Percentiles rank a stretch among this genome's conserved stretches.
Evolutionary conservation across 768 basidiomycete species (phyloP).

Genomic region (Russula virescens): DNA sequence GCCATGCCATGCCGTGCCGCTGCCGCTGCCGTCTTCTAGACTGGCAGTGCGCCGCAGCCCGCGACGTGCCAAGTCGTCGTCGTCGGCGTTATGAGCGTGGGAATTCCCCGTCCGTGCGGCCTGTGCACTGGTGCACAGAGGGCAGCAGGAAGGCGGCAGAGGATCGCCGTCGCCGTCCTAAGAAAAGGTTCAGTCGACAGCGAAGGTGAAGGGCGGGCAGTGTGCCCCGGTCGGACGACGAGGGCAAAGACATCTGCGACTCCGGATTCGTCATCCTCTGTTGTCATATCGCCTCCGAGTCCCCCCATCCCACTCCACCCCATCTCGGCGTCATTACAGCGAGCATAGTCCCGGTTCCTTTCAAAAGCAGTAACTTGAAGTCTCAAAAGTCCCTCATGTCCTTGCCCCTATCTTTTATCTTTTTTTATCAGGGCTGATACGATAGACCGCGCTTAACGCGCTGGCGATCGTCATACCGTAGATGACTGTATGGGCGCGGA

Average conservation of each 20-base stretch:
- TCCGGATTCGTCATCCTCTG: conserved; percentile 15
- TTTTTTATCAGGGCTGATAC: neutral
- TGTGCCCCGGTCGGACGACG: neutral
- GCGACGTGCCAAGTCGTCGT: conserved; percentile 15
- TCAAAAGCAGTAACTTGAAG: conserved; percentile 37
- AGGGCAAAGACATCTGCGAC: neutral
- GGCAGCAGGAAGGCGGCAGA: conserved; percentile 10
- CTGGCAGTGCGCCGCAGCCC: conserved; percentile 26
- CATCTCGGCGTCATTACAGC: conserved; percentile 23
- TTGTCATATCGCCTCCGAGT: too few relatives aligned
- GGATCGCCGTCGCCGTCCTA: neutral
- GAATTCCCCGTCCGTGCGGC: neutral
- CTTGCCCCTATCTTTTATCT: neutral
- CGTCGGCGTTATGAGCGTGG: neutral
- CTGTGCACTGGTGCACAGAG: neutral
- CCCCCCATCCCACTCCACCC: too few relatives aligned
- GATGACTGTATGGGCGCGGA: conserved; percentile 35
- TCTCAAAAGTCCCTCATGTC: neutral
- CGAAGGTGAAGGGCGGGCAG: neutral
- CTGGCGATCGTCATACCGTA: conserved; percentile 32
- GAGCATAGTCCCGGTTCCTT: conserved; percentile 23
- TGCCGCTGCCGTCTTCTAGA: too few relatives aligned
- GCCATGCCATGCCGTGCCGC: too few relatives aligned
- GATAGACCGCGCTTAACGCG: neutral
- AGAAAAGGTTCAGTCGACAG: too few relatives aligned